Evolutionary conservation across 1,139 yeast genomes (phyloP).

Genomic region (Arxiozyma slooffiae): DNA sequence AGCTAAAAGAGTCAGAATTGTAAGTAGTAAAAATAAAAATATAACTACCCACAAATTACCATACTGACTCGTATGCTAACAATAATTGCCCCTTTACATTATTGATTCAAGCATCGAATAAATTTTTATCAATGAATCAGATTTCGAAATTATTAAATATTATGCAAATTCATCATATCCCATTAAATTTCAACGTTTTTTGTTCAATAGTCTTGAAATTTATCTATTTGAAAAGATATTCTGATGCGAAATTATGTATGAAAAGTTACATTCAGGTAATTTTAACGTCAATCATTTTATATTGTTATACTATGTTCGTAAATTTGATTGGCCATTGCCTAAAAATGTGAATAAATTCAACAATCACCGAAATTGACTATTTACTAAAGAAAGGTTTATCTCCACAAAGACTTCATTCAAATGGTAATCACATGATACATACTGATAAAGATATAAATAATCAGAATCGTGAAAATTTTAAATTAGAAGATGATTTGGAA

Average conservation of each 20-base stretch:
- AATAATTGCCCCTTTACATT: conserved; percentile 22
- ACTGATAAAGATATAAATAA: background rate
- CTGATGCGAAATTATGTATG: conserved; percentile 24
- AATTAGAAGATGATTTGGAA: background rate
- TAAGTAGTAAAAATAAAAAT: background rate
- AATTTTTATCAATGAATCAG: conserved; percentile 14
- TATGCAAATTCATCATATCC: conserved; percentile 18
- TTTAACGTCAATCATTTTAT: conserved; percentile 17
- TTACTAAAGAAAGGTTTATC: background rate
- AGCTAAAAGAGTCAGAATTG: conserved; percentile 7
- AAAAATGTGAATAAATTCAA: background rate
- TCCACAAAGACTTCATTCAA: background rate
- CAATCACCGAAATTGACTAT: background rate
- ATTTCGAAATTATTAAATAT: conserved; percentile 13
- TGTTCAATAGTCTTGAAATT: conserved; percentile 20
- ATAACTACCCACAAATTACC: conserved; percentile 1
- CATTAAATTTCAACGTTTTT: conserved; percentile 23
- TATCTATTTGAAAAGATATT: conserved; percentile 11
- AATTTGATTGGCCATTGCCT: background rate
- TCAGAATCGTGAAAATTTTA: background rate
- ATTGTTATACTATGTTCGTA: conserved; percentile 5
- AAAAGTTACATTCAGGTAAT: conserved; percentile 16
- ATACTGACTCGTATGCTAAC: background rate
- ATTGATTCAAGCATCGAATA: conserved; percentile 16
- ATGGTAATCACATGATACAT: background rate